phyloP scores from a whole-genome alignment of 495 filamentous ascomycete genomes.

The Glonium stellatum region DNA sequence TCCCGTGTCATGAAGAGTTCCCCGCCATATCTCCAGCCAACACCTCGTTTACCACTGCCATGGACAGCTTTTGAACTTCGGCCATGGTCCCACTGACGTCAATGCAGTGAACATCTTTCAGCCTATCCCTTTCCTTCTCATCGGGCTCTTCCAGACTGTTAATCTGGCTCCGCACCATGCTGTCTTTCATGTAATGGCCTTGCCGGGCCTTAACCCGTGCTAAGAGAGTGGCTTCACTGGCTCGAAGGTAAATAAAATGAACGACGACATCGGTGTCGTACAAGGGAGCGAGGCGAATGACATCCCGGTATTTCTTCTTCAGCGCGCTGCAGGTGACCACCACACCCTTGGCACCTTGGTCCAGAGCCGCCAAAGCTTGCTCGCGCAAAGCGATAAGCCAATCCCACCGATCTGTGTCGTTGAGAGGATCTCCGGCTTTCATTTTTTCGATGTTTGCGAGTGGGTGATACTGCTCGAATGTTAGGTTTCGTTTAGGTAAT shows the following conservation, averaged over 20 bases:
- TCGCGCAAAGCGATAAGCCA: slow-evolving; percentile 89
- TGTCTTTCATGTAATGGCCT: slow-evolving; percentile 93
- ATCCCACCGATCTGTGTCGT: slow-evolving; percentile 95
- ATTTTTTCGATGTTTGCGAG: slow-evolving; percentile 88
- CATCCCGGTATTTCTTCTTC: slow-evolving; percentile 95
- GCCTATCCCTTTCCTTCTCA: slow-evolving; percentile 53
- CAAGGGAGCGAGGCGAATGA: slow-evolving; percentile 78
- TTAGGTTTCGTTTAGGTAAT: slow-evolving; percentile 4
- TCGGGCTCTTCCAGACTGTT: slow-evolving; percentile 74
- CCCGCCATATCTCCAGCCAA: slow-evolving; percentile 6
- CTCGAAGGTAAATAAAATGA: slow-evolving; percentile 88
- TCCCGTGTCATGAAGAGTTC: neutral
- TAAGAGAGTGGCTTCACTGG: slow-evolving; percentile 64
- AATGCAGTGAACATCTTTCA: slow-evolving; percentile 67
- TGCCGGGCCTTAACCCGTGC: slow-evolving; percentile 64
- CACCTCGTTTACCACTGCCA: slow-evolving; percentile 14
- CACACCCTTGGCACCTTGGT: slow-evolving; percentile 59
- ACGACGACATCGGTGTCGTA: slow-evolving; percentile 64
- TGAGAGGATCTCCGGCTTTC: slow-evolving; percentile 76
- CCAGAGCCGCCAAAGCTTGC: slow-evolving; percentile 57
- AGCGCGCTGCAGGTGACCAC: slow-evolving; percentile 94
- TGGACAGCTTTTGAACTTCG: slow-evolving; percentile 59
- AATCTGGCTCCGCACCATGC: slow-evolving; percentile 95
- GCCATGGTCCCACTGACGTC: slow-evolving; percentile 63
- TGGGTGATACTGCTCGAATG: slow-evolving; percentile 67